Evolutionary conservation across 2,329 filamentous ascomycete species (phyloP).

Genomic region (Dactylonectria estremocensis): DNA sequence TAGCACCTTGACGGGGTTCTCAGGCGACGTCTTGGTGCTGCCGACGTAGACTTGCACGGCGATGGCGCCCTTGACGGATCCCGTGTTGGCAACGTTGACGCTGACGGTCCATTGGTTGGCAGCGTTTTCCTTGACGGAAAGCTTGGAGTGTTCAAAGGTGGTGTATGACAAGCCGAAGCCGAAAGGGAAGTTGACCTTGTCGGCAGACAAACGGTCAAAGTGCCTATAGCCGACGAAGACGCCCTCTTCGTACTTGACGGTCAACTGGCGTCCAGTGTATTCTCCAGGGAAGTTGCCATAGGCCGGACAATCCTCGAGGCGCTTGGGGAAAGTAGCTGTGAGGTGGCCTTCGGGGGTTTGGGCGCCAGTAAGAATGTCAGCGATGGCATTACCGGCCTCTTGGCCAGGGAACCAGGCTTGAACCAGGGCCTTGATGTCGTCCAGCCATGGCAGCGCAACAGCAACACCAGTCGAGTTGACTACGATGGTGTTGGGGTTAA

Average conservation of each 20-base stretch:
- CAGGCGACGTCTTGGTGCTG: background rate
- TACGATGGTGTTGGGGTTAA: constrained; percentile 71
- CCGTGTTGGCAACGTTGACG: constrained; percentile 71
- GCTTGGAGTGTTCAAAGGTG: constrained; percentile 49
- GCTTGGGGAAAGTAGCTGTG: constrained; percentile 73
- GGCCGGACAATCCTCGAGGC: constrained; percentile 73
- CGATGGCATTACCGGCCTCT: constrained; percentile 77
- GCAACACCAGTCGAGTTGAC: constrained; percentile 76
- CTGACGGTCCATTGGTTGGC: constrained; percentile 51
- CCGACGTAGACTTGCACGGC: constrained; percentile 69
- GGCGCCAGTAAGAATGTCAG: constrained; percentile 74
- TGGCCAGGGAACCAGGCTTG: constrained; percentile 80
- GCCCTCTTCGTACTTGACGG: constrained; percentile 76
- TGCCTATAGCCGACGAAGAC: constrained; percentile 78
- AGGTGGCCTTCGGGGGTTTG: constrained; percentile 67
- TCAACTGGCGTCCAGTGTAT: constrained; percentile 58
- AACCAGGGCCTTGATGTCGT: constrained; percentile 69
- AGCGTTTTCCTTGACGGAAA: background rate
- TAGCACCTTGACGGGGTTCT: constrained; percentile 44
- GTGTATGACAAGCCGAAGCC: constrained; percentile 35
- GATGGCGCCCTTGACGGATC: constrained; percentile 61
- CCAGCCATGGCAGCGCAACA: constrained; percentile 68
- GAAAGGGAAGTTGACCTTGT: constrained; percentile 34
- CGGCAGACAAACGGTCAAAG: constrained; percentile 66
- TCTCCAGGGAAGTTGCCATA: constrained; percentile 73